These are phyloP conservation scores for Sclerotinia trifoliorum DNA, from an alignment of 2,329 filamentous ascomycete genomes.

Conservation along the genomic window DNA sequence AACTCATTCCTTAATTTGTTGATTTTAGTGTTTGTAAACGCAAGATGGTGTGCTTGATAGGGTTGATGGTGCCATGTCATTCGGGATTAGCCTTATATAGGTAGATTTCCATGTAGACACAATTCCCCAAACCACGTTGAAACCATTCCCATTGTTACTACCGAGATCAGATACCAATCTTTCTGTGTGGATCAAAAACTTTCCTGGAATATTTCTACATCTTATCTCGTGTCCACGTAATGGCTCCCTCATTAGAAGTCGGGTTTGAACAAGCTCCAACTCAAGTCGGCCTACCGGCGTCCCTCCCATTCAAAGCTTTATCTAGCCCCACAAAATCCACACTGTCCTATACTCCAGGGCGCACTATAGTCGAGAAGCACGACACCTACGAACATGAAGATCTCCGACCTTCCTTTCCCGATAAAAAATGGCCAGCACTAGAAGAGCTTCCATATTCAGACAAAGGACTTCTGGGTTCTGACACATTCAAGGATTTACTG, in stretches of 20 bases:
- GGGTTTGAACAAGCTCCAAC: constrained; percentile 20
- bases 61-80: constrained; percentile 22
- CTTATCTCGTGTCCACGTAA: constrained; percentile 12
- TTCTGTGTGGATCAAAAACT: not conserved
- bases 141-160: not conserved
- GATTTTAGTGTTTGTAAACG: not conserved
- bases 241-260: constrained; percentile 30
- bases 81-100: constrained; percentile 15
- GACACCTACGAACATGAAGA: constrained; percentile 53
- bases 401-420: constrained; percentile 52
- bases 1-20: constrained; percentile 12
- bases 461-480: constrained; percentile 54
- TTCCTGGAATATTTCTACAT: not conserved
- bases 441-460: constrained; percentile 51
- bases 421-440: constrained; percentile 52
- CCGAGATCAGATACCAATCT: not conserved
- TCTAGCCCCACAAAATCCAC: constrained; percentile 6
- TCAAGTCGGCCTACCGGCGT: constrained; percentile 1
- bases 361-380: constrained; percentile 46
- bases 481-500: constrained; percentile 53
- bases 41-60: constrained; percentile 23
- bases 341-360: constrained; percentile 44
- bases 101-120: not conserved
- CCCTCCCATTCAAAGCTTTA: constrained; percentile 17
- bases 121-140: not conserved